These are phyloP conservation scores for Entamoeba invadens DNA, from an alignment of 208 protist species.

Conservation along the genomic window DNA sequence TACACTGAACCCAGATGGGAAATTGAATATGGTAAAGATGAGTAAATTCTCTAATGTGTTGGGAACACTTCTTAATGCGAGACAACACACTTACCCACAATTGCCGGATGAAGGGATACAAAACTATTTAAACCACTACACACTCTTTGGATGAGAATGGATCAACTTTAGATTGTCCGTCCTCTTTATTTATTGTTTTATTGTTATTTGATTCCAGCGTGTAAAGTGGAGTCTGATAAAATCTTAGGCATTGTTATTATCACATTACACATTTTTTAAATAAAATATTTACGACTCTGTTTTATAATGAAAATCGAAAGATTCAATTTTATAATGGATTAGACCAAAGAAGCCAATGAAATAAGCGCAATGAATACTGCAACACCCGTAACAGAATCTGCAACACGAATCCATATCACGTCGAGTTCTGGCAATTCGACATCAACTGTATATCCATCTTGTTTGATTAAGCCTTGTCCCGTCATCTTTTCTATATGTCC, in stretches of 20 bases:
- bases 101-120: neutral
- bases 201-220: no score
- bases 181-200: neutral
- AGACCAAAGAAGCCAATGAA: no score
- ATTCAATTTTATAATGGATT: no score
- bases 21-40: neutral
- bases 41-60: neutral
- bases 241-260: no score
- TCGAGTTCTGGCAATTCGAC: neutral
- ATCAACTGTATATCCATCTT: neutral
- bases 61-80: neutral
- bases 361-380: no score
- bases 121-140: no score
- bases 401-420: neutral
- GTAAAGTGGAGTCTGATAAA: no score
- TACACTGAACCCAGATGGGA: neutral
- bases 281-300: no score
- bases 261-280: no score
- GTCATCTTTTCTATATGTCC: neutral
- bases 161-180: neutral
- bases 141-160: no score
- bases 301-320: no score
- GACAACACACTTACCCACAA: neutral
- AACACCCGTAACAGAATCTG: no score
- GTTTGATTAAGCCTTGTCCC: neutral